A percentile compares a stretch with the other conserved stretches of the same genome.
phyloP scores from a whole-genome alignment of 805 yeast genomes.

The Pachysolen tannophilus region DNA sequence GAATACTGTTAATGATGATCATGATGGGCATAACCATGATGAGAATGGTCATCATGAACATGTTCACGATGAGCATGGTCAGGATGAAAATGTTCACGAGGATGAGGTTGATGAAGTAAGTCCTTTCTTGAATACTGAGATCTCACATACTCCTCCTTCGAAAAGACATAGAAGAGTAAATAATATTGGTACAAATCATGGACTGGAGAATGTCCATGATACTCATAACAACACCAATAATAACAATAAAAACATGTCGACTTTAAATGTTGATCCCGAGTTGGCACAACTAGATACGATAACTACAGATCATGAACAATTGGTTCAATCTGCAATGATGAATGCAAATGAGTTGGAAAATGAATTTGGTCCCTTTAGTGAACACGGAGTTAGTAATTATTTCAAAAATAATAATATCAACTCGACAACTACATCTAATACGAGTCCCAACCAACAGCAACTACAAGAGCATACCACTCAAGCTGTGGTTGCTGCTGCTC shows the following conservation, averaged over 20 bases:
- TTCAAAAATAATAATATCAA: conserved; percentile 10
- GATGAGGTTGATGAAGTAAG: conserved; percentile 16
- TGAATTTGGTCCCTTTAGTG: conserved; percentile 26
- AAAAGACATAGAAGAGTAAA: neutral
- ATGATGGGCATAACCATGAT: conserved; percentile 4
- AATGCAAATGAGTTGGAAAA: conserved; percentile 59
- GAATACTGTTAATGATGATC: conserved; percentile 1
- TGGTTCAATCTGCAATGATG: conserved; percentile 63
- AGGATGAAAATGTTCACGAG: conserved; percentile 8
- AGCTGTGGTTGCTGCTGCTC: conserved; percentile 15
- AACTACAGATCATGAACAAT: conserved; percentile 40
- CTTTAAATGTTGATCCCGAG: conserved; percentile 48
- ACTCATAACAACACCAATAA: conserved; percentile 8
- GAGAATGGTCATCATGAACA: neutral
- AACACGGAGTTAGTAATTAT: conserved; percentile 14
- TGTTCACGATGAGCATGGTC: conserved; percentile 11
- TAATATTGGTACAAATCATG: conserved; percentile 9
- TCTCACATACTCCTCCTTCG: conserved; percentile 3
- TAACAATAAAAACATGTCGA: conserved; percentile 6
- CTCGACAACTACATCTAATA: no score
- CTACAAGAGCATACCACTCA: conserved; percentile 11
- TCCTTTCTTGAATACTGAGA: conserved; percentile 20
- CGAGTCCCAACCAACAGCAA: conserved; percentile 4
- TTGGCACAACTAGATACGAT: conserved; percentile 39
- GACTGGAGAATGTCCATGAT: conserved; percentile 10